Conservation (phyloP, 129 eudicot genomes). For the Lactuca saligna region DNA sequence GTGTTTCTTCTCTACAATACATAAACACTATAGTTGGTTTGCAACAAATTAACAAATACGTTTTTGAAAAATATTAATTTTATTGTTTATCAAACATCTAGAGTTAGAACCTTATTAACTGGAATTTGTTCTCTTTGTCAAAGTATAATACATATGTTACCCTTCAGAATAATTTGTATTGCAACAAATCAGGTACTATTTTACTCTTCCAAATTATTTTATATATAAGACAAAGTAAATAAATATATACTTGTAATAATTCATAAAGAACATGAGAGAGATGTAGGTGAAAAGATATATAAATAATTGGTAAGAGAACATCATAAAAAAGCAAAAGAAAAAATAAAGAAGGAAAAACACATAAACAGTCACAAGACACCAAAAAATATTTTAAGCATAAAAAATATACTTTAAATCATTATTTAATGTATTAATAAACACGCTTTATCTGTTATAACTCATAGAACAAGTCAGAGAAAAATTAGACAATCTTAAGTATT, state of each 20-base stretch:
- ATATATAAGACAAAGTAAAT: neutral
- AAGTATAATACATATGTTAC: too few species aligned
- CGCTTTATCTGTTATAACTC: neutral
- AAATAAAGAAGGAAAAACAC: neutral
- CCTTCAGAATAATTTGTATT: too few species aligned
- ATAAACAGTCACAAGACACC: neutral
- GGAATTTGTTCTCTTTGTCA: too few species aligned
- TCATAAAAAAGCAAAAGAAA: neutral
- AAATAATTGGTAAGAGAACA: neutral
- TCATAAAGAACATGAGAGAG: neutral
- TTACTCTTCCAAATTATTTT: too few species aligned
- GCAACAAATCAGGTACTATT: neutral
- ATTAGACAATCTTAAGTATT: neutral
- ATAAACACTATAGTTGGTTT: too few species aligned
- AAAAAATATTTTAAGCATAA: neutral
- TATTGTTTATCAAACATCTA: too few species aligned
- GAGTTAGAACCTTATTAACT: too few species aligned
- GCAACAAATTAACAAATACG: too few species aligned
- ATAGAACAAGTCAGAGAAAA: too few species aligned
- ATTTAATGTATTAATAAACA: neutral
- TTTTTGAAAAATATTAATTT: too few species aligned
- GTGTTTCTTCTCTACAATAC: too few species aligned
- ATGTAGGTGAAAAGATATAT: neutral
- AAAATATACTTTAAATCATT: too few species aligned
- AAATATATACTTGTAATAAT: constrained; percentile 3